phyloP scores from a whole-genome alignment of 495 filamentous ascomycete genomes.

The Glutinoglossum americanum region DNA sequence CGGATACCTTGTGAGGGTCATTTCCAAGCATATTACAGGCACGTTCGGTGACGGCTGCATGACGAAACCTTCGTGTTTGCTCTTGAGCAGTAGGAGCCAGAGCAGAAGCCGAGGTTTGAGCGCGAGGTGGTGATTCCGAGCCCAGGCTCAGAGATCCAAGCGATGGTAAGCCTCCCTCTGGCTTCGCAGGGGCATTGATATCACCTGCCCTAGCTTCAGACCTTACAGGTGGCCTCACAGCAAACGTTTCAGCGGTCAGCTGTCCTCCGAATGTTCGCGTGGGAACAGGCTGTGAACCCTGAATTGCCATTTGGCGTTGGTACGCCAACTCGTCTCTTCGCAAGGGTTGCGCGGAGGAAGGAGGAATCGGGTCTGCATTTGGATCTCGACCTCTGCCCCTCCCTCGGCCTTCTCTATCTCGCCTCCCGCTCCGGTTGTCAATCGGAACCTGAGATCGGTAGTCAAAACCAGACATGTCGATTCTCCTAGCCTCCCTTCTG shows the following conservation, averaged over 20 bases:
- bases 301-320: slow-evolving; percentile 80
- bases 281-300: slow-evolving; percentile 58
- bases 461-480: slow-evolving; percentile 75
- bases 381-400: slow-evolving; percentile 48
- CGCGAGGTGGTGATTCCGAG: not conserved
- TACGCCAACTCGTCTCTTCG: slow-evolving; percentile 77
- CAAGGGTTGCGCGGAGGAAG: slow-evolving; percentile 62
- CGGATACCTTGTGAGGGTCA: slow-evolving; percentile 42
- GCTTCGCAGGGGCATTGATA: not conserved
- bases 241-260: slow-evolving; percentile 30
- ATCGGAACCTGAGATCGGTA: slow-evolving; percentile 51
- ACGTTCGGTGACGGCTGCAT: slow-evolving; percentile 63
- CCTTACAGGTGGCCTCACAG: slow-evolving; percentile 20
- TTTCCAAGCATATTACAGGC: slow-evolving; percentile 60
- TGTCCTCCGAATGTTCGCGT: slow-evolving; percentile 66
- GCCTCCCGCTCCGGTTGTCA: slow-evolving; percentile 27
- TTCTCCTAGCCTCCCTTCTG: slow-evolving; percentile 59
- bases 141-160: slow-evolving; percentile 2
- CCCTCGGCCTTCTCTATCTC: slow-evolving; percentile 19
- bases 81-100: slow-evolving; percentile 41
- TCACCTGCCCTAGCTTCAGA: slow-evolving; percentile 8
- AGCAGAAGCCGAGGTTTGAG: slow-evolving; percentile 17
- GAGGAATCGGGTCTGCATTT: slow-evolving; percentile 57
- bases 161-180: slow-evolving; percentile 8
- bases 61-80: slow-evolving; percentile 55